These are phyloP conservation scores for Periconia digitata DNA, from an alignment of 2,329 filamentous ascomycete genomes.

Conservation along the genomic window DNA sequence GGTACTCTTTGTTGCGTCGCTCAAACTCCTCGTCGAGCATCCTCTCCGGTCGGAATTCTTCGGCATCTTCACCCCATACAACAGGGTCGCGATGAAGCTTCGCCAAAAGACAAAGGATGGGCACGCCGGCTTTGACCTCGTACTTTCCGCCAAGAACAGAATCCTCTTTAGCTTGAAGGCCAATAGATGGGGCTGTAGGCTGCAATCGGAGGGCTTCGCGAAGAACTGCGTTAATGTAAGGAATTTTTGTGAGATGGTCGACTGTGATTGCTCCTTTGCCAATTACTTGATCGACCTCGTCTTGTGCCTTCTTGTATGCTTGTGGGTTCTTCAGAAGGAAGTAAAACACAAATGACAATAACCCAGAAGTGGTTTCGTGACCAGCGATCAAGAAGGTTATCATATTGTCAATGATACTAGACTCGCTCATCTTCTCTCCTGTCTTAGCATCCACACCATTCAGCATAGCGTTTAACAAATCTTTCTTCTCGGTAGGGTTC, in stretches of 20 bases:
- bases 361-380: constrained; percentile 42
- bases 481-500: constrained; percentile 58
- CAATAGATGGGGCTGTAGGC: constrained; percentile 57
- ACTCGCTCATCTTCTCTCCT: constrained; percentile 58
- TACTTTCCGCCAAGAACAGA: constrained; percentile 43
- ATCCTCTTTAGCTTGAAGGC: constrained; percentile 34
- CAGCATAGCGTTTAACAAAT: constrained; percentile 63
- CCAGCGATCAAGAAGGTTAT: constrained; percentile 65
- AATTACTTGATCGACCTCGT: constrained; percentile 57
- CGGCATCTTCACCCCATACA: constrained; percentile 49
- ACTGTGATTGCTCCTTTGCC: constrained; percentile 49
- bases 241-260: constrained; percentile 54
- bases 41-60: constrained; percentile 50
- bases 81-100: constrained; percentile 46
- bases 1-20: constrained; percentile 40
- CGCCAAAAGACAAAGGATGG: constrained; percentile 33
- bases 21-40: constrained; percentile 50
- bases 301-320: constrained; percentile 52
- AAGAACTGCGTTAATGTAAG: constrained; percentile 58
- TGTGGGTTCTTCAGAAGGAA: constrained; percentile 56
- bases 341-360: constrained; percentile 50
- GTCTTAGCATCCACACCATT: constrained; percentile 63
- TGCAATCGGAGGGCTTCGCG: constrained; percentile 59
- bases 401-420: constrained; percentile 67
- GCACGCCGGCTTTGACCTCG: constrained; percentile 35